phyloP scores from a whole-genome alignment of 2,329 filamentous ascomycete genomes.

The Aspergillus ochraceus region DNA sequence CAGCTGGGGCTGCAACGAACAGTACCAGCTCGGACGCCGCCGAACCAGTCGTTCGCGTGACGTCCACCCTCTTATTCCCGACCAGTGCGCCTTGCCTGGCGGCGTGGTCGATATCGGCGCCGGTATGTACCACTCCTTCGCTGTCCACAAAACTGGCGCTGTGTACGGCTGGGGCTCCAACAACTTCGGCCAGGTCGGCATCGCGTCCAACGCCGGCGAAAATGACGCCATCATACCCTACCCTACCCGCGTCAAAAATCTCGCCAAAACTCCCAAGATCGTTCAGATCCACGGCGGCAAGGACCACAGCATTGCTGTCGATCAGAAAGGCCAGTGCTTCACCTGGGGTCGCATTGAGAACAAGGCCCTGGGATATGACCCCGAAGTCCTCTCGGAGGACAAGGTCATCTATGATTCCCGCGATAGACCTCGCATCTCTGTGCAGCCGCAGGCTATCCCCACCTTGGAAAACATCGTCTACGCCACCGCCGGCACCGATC shows the following conservation, averaged over 20 bases:
- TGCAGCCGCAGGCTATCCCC: neutral
- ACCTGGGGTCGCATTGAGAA: constrained; percentile 22
- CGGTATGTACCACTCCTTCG: constrained; percentile 48
- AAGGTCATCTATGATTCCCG: constrained; percentile 9
- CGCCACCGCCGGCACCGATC: constrained; percentile 49
- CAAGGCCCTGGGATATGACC: constrained; percentile 15
- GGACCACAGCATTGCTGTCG: constrained; percentile 21
- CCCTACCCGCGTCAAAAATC: constrained; percentile 10
- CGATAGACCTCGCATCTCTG: constrained; percentile 15
- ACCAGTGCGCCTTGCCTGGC: constrained; percentile 52
- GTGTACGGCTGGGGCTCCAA: constrained; percentile 75
- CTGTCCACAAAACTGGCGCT: constrained; percentile 41
- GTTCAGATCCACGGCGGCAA: constrained; percentile 15
- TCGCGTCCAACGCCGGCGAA: constrained; percentile 59
- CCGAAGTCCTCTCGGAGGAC: constrained; percentile 8
- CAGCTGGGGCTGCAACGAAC: constrained; percentile 72
- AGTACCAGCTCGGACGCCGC: constrained; percentile 66
- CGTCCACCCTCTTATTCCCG: constrained; percentile 51
- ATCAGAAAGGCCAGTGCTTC: constrained; percentile 15
- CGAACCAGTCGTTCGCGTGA: constrained; percentile 56
- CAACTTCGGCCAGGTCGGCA: constrained; percentile 74
- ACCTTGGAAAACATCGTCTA: neutral
- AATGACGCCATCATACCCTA: constrained; percentile 38
- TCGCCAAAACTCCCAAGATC: constrained; percentile 9
- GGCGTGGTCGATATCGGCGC: constrained; percentile 45